Base-by-base conservation (phyloP, 1,139 yeast genomes). In the Taphrina flavorubra region DNA sequence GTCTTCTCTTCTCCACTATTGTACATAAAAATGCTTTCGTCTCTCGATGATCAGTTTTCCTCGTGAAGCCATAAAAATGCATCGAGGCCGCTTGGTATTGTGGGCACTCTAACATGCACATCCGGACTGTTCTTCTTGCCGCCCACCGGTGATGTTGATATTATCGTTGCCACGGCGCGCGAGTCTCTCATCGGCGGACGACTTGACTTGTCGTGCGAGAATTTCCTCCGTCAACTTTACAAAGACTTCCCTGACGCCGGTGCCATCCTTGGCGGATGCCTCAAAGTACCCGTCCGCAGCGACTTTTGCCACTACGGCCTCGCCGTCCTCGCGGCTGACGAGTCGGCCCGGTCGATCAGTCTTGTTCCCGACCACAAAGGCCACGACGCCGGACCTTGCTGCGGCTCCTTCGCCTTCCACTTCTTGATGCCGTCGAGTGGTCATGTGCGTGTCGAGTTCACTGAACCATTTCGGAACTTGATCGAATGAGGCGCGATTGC, bases 281-380 rank as follows among this genome's bases (percentile, higher is more conserved):
- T 63, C 67, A 18, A 16, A 55, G 25, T 63, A 63, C 8, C 58
- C 67, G n/a, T 44, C 61, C 25, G 67, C 67, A 7, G 39, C 11
- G n/a, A 63, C 46, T 53, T 37, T 53, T 20, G 7, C 51, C 4
- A 40, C 61, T 14, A 63, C 42, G 7, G 53, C 36, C 44, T 63
- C 61, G 36, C 56, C 67, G 18, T 63, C 67, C n/a, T 63, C 61
- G 10, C 47, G 59, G 2, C 55, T 42, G 31, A 63, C 56, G 20
- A 55, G 49, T 18, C 67, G 67, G 13, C 67, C 67, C 39, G 56
- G 66, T 7, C 67, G 60, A 63, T 63, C 67, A 18, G 47, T 47
- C 61, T 63, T 63, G 56, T 63, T 63, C 31, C 67, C 67, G 14
- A 63, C 67, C 14, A 63, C 46, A 39, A 20, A 55, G 13, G 67